Base-by-base conservation (phyloP, 257 asterid genomes). In the Solanum sejunctum region DNA sequence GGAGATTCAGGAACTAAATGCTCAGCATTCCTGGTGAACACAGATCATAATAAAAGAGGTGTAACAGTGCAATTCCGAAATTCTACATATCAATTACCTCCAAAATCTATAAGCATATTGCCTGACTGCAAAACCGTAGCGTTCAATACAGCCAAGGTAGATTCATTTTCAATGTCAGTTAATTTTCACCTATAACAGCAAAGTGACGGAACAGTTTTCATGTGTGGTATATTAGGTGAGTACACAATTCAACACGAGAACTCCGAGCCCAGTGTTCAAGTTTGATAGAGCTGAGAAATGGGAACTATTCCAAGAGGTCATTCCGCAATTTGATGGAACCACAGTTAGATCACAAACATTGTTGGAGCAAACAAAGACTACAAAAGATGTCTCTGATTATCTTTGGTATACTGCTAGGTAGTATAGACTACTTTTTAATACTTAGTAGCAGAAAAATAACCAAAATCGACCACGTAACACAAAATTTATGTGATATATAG, bases 351-450 rank as follows among this genome's bases (percentile, higher is more conserved):
- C 97, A 1, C 39, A 91, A 66, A 21, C 69, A 49, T 84, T 96
- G 91, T 87, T 96, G 54, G 99, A 94, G 87, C 99, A 96, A 84
- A 92, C 89, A 89, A 90, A 80, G 86, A 93, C 95, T 18, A 96
- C 99, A 18, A 92, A 91, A 90, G 99, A 96, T 90, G 78, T 49
- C 39, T 92, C 98, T 2, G 99, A 94, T 89, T 96, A 96, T 86
- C 87, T 96, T 58, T 96, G 99, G 99, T 96, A 94, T 91, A 94
- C 92, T 63, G 12, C 89, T 66, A 92, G 94, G 99, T 96, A 88
- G 4, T 36, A 36, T 36, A 36, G 41, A 36, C 6, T 36, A 36
- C 41, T 36, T 36, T 36, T 36, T 36, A 36, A 5, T 36, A 36
- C 41, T 36, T 36, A 36, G 41, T 36, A 36, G 41, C 41, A 36